phyloP scores from a whole-genome alignment of 2,329 filamentous ascomycete species.

The Akanthomyces lecanii region DNA sequence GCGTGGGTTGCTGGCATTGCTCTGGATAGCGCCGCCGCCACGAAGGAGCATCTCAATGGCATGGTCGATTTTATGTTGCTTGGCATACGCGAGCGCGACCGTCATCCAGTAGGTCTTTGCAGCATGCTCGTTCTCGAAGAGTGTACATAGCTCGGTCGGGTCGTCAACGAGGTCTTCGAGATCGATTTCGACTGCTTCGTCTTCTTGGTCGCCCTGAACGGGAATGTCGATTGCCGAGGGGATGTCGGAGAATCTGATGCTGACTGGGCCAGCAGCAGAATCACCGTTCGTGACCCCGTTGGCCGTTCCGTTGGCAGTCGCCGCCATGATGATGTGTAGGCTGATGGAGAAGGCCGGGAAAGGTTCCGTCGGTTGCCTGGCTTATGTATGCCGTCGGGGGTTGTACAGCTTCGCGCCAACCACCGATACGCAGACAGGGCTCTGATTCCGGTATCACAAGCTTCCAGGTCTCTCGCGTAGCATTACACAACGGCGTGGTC shows the following conservation, averaged over 20 bases:
- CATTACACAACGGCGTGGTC: background rate
- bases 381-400: background rate
- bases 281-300: slow-evolving; percentile 42
- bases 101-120: slow-evolving; percentile 95
- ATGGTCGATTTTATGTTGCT: slow-evolving; percentile 89
- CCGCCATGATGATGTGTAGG: slow-evolving; percentile 34
- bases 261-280: slow-evolving; percentile 34
- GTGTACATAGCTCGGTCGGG: slow-evolving; percentile 87
- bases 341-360: background rate
- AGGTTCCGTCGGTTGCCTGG: background rate
- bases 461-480: background rate
- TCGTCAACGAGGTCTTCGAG: slow-evolving; percentile 89
- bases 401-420: slow-evolving; percentile 12
- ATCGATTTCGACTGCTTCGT: slow-evolving; percentile 84
- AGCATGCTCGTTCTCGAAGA: slow-evolving; percentile 90
- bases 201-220: slow-evolving; percentile 59
- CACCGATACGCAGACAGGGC: background rate
- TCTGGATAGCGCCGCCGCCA: slow-evolving; percentile 67
- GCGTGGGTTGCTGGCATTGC: slow-evolving; percentile 65
- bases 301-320: slow-evolving; percentile 39
- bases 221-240: slow-evolving; percentile 63
- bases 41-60: slow-evolving; percentile 69
- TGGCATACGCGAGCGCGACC: slow-evolving; percentile 94
- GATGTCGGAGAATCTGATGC: slow-evolving; percentile 61
- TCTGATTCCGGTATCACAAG: background rate